These are phyloP conservation scores for Blastocystis sp. DNA, from an alignment of 352 stramenopile genomes.

Conservation along the genomic window DNA sequence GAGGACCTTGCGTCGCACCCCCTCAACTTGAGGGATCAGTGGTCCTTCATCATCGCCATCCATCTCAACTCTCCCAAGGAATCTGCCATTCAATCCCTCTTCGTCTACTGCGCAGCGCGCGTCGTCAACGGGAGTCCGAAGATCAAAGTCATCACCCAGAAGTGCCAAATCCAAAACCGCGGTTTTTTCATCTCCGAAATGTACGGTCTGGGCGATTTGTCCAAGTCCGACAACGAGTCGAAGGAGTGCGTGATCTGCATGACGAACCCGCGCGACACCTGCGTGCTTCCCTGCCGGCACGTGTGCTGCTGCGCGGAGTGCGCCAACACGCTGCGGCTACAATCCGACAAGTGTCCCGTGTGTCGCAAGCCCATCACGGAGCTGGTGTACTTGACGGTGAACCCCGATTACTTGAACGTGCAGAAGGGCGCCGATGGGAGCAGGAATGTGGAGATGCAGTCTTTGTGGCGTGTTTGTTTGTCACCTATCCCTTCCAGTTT, in stretches of 20 bases:
- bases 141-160: slow-evolving; percentile 42
- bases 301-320: slow-evolving; percentile 73
- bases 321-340: slow-evolving; percentile 51
- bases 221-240: slow-evolving; percentile 11
- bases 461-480: slow-evolving; percentile 13
- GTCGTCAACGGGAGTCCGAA: neutral
- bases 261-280: slow-evolving; percentile 70
- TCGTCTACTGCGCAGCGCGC: slow-evolving; percentile 6
- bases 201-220: slow-evolving; percentile 55
- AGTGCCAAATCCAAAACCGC: slow-evolving; percentile 36
- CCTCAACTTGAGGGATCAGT: neutral
- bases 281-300: slow-evolving; percentile 72
- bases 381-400: slow-evolving; percentile 64
- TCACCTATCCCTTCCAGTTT: neutral
- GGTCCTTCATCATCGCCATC: slow-evolving; percentile 35
- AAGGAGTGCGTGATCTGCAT: slow-evolving; percentile 73
- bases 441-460: slow-evolving; percentile 44
- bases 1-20: neutral
- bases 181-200: slow-evolving; percentile 49
- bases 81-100: neutral
- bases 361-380: slow-evolving; percentile 69
- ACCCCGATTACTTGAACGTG: slow-evolving; percentile 41
- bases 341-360: slow-evolving; percentile 69
- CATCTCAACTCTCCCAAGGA: neutral
- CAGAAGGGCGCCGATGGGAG: neutral